Evolutionary conservation across 2,329 filamentous ascomycete genomes (phyloP), one percentile per base, ranked within the genome.

Genomic region (Endocalyx cinctus): DNA sequence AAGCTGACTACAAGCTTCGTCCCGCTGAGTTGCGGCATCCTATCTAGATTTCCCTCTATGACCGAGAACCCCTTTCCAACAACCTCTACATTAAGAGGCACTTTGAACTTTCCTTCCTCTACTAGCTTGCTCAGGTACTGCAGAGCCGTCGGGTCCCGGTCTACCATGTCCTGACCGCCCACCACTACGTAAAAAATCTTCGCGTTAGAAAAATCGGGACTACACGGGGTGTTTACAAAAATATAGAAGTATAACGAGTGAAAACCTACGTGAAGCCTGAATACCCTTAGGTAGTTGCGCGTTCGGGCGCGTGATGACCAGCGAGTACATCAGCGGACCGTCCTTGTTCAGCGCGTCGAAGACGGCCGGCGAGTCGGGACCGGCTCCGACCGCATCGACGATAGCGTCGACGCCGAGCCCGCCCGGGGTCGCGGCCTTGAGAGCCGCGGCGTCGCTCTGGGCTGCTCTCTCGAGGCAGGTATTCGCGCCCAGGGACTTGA

Each of bases 321-420:
- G 35, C 2, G 47, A 43, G 36, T 55, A 61, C 22, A 45, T 35
- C 41, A 46, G 55, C 4, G 51, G 46, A 3, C 59, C 57, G 14
- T 39, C 38, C 4, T 30, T 8, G 11, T 41, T 38, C 6, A 62
- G 32, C 4, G 47, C 39, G 3, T 51, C 48, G 22, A 49, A 55
- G 4, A 61, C 39, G 11, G 42, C 34, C 2, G 37, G 35, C 26
- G 51, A n/a, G n/a, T 42, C 28, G n/a, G 19, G 19, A 13, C 41
- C 57, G 4, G 48, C 52, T 1, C 43, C 47, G 3, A 62, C 56
- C 2, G 49, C 45, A 35, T 63, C 59, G 13, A 62, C 23, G 17
- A 62, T 55, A 4, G 51, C 52, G 30, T 62, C 59, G 6, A 59
- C 55, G 1, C 59, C 56, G 2, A 28, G 25, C 6, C 38, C 48